Base-by-base conservation (phyloP, 495 filamentous ascomycete genomes). In the Lophium mytilinum region DNA sequence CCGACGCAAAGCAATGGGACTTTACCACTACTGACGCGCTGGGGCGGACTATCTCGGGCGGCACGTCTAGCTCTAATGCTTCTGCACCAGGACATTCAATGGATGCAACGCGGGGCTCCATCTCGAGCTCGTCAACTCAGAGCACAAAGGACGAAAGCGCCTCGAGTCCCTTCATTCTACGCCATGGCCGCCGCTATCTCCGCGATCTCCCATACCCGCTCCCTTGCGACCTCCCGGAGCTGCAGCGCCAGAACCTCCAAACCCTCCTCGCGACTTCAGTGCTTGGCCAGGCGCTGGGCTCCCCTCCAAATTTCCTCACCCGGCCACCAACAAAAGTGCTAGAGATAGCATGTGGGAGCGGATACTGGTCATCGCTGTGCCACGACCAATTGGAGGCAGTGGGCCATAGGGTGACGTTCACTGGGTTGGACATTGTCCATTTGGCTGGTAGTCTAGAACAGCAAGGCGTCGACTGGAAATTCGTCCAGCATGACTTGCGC, bases 281-380 rank as follows among this genome's bases (percentile, higher is more conserved):
- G 21, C 89, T 89, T 58, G 89, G 89, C 46, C 80, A 80, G 34
- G 84, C 90, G 1, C 82, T 91, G 64, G 91, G 87, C 69, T 84
- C 83, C 12, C 85, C 87, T 11, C 76, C 77, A 41, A 75, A 84
- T 6, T 30, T 30, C 40, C 70, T 77, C 36, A 75, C 80, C 58
- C 79, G 78, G 48, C 85, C 86, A 18, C 91, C 90, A 0, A 76
- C 77, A 60, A 85, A 83, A 57, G 83, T 97, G 17, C 75, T 97
- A 45, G 92, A 97, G 65, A 70, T 96, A 52, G 89, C 86, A 37
- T 97, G 92, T 70, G 92, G 92, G 7, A 87, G 87, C 14, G 92
- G 83, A 30, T 83, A 92, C 60, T 96, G 92, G 92, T 90, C 88
- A 58, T 84, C 86, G 68, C 78, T 86, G 72, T 93, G 88, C 68